These are phyloP conservation scores for Cryptococcus jaspeensis DNA, from an alignment of 1,284 basidiomycete genomes.

Conservation along the genomic window DNA sequence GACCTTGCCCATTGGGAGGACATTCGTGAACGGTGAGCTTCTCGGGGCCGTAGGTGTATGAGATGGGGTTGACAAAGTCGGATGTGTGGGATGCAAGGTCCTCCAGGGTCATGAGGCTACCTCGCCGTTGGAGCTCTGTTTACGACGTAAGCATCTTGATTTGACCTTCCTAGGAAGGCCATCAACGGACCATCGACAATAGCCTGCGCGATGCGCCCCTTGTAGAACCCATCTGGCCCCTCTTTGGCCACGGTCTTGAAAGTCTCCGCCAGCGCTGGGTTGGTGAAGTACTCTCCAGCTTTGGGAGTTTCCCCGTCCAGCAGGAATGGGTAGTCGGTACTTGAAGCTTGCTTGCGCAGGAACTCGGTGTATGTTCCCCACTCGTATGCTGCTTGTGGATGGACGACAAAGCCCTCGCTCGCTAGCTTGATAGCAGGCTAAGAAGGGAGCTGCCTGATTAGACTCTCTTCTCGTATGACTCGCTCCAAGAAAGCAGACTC, in stretches of 20 bases:
- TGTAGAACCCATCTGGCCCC: conserved; percentile 89
- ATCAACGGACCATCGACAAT: conserved; percentile 8
- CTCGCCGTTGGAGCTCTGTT: conserved; percentile 59
- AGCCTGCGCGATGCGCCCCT: conserved; percentile 74
- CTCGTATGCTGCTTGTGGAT: conserved; percentile 20
- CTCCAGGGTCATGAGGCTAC: conserved; percentile 83
- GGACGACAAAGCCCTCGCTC: conserved; percentile 61
- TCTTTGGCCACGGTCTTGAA: conserved; percentile 73
- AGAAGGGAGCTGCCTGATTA: neutral
- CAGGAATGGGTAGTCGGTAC: conserved; percentile 20
- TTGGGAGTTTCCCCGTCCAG: conserved; percentile 23
- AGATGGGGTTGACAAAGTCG: conserved; percentile 78
- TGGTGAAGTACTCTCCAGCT: conserved; percentile 31
- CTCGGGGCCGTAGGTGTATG: conserved; percentile 62
- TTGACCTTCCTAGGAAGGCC: neutral
- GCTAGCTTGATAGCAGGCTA: conserved; percentile 73
- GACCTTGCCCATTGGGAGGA: conserved; percentile 90
- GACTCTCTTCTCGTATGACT: neutral
- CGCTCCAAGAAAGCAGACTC: neutral
- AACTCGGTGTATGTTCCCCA: conserved; percentile 7
- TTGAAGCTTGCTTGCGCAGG: conserved; percentile 7
- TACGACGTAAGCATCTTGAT: neutral
- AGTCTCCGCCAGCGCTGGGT: conserved; percentile 75
- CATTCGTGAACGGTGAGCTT: conserved; percentile 58
- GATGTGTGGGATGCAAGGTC: conserved; percentile 76